Evolutionary conservation across 1,284 basidiomycete species (phyloP), one percentile per base, ranked within the genome.

Genomic region (Pseudozyma pruni): DNA sequence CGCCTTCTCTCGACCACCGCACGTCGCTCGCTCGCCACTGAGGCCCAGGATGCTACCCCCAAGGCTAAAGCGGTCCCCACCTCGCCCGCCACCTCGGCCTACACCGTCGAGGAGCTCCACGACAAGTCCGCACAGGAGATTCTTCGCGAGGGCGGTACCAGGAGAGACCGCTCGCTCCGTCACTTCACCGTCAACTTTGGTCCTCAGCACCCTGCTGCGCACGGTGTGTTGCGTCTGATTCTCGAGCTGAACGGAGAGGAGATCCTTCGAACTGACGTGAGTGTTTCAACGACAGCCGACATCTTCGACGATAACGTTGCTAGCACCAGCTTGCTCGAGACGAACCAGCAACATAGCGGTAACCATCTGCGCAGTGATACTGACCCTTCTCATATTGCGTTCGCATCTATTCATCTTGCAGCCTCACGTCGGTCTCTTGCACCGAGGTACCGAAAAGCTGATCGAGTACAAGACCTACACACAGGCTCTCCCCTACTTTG

Each of bases 381-480:
- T 69, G 88, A 86, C 29, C n/a, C 53, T 47, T 31, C 33, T 16
- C 39, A 11, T 22, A 31, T 32, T 32, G 11, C 20, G 37, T 31
- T 27, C 8, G 16, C 25, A 17, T n/a, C 17, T 33, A 23, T 23
- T 48, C 29, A 62, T 33, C 57, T 51, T 57, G 46, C 56, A 71
- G 73, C 93, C 91, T 23, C 95, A 98, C 81, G 90, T 98, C 78
- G 96, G 95, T 67, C 87, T 99, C 37, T 87, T 99, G 61, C 95
- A 98, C 85, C 90, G 96, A 79, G 95, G 94, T 34, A 98, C 95
- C 17, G 95, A 98, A 84, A 98, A 98, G 85, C 87, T 99, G 54
- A 98, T 98, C 80, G 95, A 98, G 85, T 97, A 95, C 88, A 99
- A 99, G 87, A 98, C 91, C 10, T 98, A 98, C 84, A 93, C 90